Evolutionary conservation across 257 asterid genomes (phyloP), one percentile per base, ranked within the genome.

Genomic region (Rubia yunnanensis): DNA sequence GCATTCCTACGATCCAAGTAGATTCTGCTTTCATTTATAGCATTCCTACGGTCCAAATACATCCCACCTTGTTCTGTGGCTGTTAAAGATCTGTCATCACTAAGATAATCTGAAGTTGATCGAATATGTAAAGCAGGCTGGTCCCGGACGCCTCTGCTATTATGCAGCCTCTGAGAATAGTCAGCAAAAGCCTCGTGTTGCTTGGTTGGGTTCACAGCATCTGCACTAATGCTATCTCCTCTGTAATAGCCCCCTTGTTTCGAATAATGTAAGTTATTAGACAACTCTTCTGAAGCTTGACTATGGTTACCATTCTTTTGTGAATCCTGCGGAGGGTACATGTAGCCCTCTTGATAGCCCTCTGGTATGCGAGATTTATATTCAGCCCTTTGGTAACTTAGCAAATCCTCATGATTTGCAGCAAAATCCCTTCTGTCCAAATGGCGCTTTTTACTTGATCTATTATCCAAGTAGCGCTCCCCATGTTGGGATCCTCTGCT

Each of bases 251-350:
- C 60, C 7, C 49, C 32, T 18, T 31, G 56, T 30, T 60, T 63
- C 20, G 24, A 46, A 61, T 30, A 24, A 24, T n/a, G 18, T 55
- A 38, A 60, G 35, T 28, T 67, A 44, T 59, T 44, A 30, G 31
- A 17, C 44, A 70, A 60, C 39, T 39, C 64, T 24, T 34, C 72
- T 63, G 68, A 78, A 24, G 66, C 59, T 50, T 63, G 73, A 65
- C 23, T 36, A 63, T 36, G 38, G 63, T 28, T 49, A 69, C 66
- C 35, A 49, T 41, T 62, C 63, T 57, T 67, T 38, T 10, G 17
- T 2, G 24, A 60, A 14, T 35, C 36, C 30, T 36, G 56, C 58
- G 11, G 44, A 55, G 70, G 70, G 58, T 68, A 70, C 59, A 64
- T 38, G 73, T 67, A 48, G 20, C 54, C 61, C 63, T 11, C 62